Conservation (phyloP, 2,329 filamentous ascomycete genomes). For the Talaromyces sp. region DNA sequence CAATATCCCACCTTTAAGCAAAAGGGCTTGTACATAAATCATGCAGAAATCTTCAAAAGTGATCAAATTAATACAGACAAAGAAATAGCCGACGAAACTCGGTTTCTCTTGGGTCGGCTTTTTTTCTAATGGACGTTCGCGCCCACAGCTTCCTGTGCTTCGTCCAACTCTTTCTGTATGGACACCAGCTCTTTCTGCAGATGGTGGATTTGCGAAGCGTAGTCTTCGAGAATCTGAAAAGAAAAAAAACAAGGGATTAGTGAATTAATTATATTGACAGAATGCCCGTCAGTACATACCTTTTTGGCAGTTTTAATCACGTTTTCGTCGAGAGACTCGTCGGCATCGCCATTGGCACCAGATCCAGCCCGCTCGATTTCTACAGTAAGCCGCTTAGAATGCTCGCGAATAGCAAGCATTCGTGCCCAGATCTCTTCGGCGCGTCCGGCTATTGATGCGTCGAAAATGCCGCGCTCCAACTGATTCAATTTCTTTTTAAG, state of each 20-base stretch:
- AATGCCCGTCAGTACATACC: constrained; percentile 34
- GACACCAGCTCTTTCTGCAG: constrained; percentile 57
- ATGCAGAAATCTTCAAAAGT: constrained; percentile 4
- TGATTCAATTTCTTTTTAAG: constrained; percentile 58
- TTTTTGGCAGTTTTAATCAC: constrained; percentile 58
- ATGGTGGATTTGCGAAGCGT: constrained; percentile 50
- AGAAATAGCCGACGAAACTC: neutral
- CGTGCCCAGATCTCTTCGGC: constrained; percentile 65
- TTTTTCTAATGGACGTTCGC: constrained; percentile 16
- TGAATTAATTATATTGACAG: neutral
- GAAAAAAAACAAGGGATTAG: neutral
- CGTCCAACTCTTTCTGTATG: constrained; percentile 56
- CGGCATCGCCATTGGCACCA: constrained; percentile 33
- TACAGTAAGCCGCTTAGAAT: constrained; percentile 54
- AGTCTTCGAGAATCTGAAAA: constrained; percentile 47
- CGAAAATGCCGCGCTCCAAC: constrained; percentile 55
- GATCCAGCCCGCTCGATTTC: constrained; percentile 56
- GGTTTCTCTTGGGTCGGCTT: neutral
- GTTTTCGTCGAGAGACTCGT: constrained; percentile 51
- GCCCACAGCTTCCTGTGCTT: constrained; percentile 44
- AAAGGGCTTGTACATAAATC: neutral
- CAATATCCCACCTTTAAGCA: neutral
- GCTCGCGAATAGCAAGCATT: constrained; percentile 59
- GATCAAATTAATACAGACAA: constrained; percentile 5
- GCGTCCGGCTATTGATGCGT: constrained; percentile 56